Evolutionary conservation across 768 basidiomycete genomes (phyloP).

Genomic region (Pulveroboletus sp.): DNA sequence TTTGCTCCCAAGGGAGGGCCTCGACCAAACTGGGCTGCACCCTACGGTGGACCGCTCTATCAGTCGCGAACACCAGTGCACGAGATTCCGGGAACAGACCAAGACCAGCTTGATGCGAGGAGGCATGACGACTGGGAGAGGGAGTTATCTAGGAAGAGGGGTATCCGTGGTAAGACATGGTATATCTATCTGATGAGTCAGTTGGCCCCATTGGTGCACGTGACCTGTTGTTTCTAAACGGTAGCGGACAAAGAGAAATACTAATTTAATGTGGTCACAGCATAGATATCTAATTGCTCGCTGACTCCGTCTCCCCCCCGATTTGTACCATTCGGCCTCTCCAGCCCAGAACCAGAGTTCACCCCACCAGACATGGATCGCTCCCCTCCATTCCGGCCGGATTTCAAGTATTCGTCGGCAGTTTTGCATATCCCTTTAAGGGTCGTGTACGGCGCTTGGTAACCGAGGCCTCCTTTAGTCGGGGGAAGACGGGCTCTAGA

Average conservation of each 20-base stretch:
- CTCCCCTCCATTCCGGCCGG: conserved; percentile 34
- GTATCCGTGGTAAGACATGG: not conserved
- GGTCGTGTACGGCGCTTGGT: conserved; percentile 54
- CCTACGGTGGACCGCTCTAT: conserved; percentile 1
- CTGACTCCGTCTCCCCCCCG: conserved; percentile 28
- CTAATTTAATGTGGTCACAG: conserved; percentile 21
- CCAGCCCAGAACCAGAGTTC: conserved; percentile 35
- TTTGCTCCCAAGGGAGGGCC: conserved; percentile 1
- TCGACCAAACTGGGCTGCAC: conserved; percentile 15
- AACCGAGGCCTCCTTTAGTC: conserved; percentile 58
- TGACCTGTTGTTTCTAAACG: too few relatives aligned
- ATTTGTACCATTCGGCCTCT: conserved; percentile 25
- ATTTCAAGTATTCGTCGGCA: conserved; percentile 41
- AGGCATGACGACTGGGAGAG: not conserved
- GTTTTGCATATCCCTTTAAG: conserved; percentile 56
- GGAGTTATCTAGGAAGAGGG: not conserved
- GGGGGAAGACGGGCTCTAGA: conserved; percentile 55
- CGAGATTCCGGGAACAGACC: not conserved
- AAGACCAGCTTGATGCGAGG: conserved; percentile 6
- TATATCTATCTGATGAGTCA: too few relatives aligned
- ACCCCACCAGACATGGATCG: conserved; percentile 43
- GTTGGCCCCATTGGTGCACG: too few relatives aligned
- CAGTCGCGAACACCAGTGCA: not conserved
- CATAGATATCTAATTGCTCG: conserved; percentile 12
- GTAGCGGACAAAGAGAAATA: not conserved